Evolutionary conservation across 768 basidiomycete species (phyloP), one percentile per base, ranked within the genome.

Genomic region (Hygrophorus pudorinus): DNA sequence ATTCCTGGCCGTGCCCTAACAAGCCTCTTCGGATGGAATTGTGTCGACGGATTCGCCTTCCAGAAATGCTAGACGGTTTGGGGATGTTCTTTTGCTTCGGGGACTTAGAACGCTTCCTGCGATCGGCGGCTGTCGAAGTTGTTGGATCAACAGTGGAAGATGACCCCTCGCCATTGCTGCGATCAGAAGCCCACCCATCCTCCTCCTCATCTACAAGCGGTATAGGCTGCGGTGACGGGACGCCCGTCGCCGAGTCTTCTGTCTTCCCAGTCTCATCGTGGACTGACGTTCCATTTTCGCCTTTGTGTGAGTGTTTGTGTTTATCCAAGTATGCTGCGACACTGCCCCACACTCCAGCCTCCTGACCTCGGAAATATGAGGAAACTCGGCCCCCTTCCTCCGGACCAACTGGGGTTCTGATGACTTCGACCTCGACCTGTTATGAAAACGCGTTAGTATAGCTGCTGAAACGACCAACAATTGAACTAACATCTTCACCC

Each of bases 141-240:
- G 47, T 40, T 21, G 29, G 24, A 4, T 42, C 20, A 11, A 34
- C 21, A n/a, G 45, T 32, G 9, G 46, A 45, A 12, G 46, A 18
- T 27, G 48, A 39, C 2, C 46, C 42, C 20, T 51, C 58, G 17
- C 56, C 55, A 34, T 54, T 60, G 45, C 68, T 71, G 17, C 56
- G 62, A 38, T 85, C 83, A 5, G 80, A 83, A 13, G 70, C 68
- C 81, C 79, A 83, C 1, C 68, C 78, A 47, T 75, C 81, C 1
- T 81, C 79, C 13, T 76, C 76, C 4, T 70, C 75, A 3, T 71
- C 67, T 35, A 49, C 39, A 28, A 33, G 42, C 43, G 20, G 45
- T 28, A 24, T 52, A 24, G 24, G 24, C 50, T 42, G 18, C 45
- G 43, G 32, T 48, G 45, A 49, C 54, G 38, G 29, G 43, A 31